Conservation (phyloP, 371 early-diverging fungal species). For the Rhizomucor miehei region DNA sequence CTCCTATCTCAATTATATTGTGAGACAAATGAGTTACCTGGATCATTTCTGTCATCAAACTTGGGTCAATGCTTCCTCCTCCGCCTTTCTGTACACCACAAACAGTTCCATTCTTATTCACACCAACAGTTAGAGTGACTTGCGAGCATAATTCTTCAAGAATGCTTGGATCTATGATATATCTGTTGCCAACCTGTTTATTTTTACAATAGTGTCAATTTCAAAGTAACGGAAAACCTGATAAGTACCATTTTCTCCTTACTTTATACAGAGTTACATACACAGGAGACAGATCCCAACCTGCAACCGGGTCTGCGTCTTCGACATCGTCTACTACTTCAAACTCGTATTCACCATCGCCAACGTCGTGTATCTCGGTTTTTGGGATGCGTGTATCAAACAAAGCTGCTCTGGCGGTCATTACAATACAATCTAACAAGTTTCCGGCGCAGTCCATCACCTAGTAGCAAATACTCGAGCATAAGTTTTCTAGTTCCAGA, state of each 20-base stretch:
- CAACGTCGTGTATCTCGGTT: constrained; percentile 66
- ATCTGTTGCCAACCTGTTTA: constrained; percentile 74
- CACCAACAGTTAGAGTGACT: constrained; percentile 76
- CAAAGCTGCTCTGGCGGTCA: constrained; percentile 85
- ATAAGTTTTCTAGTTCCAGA: no score
- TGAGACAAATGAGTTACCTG: constrained; percentile 31
- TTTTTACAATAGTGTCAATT: not conserved
- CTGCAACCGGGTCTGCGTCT: constrained; percentile 73
- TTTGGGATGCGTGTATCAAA: constrained; percentile 83
- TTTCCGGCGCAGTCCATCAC: constrained; percentile 89
- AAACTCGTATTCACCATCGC: constrained; percentile 81
- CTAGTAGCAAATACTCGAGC: no score
- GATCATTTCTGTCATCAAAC: constrained; percentile 78
- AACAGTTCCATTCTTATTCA: constrained; percentile 75
- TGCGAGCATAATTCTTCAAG: constrained; percentile 86
- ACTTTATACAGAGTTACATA: constrained; percentile 83
- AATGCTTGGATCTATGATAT: constrained; percentile 83
- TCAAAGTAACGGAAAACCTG: not conserved
- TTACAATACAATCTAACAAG: constrained; percentile 78
- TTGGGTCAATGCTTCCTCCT: constrained; percentile 74
- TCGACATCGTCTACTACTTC: constrained; percentile 87
- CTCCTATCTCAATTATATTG: not conserved
- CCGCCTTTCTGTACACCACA: constrained; percentile 84
- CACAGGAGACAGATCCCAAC: constrained; percentile 77
- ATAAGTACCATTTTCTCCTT: not conserved